Evolutionary conservation across 2,329 filamentous ascomycete genomes (phyloP).

Genomic region (Aschersonia sp.): DNA sequence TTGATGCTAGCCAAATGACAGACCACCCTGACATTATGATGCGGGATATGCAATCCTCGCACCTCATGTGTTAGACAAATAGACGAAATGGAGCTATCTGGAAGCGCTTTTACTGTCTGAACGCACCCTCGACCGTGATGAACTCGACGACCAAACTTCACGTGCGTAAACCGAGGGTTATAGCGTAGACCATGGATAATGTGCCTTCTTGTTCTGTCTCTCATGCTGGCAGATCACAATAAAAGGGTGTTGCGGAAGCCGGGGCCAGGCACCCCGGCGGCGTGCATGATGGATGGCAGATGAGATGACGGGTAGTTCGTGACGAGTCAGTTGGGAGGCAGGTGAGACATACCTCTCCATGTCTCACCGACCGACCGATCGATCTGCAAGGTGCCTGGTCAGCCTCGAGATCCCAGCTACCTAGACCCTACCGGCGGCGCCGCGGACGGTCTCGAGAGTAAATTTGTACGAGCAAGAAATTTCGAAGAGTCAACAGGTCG

Average conservation of each 20-base stretch:
- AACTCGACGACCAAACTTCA: too few relatives aligned
- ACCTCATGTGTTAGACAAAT: too few relatives aligned
- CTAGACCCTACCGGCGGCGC: neutral
- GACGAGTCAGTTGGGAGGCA: neutral
- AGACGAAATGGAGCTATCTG: too few relatives aligned
- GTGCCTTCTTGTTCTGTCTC: neutral
- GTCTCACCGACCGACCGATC: neutral
- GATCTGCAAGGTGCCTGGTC: neutral
- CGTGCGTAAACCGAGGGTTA: neutral
- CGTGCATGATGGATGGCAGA: constrained; percentile 2
- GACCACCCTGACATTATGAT: too few relatives aligned
- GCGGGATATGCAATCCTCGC: too few relatives aligned
- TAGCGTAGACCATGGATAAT: neutral
- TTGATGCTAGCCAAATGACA: too few relatives aligned
- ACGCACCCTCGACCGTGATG: too few relatives aligned
- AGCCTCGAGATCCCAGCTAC: neutral
- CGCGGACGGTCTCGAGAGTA: too few relatives aligned
- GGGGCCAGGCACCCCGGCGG: neutral
- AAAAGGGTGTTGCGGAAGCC: neutral
- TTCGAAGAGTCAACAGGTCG: too few relatives aligned
- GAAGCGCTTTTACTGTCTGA: too few relatives aligned
- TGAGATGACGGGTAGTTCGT: constrained; percentile 1
- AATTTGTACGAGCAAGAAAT: too few relatives aligned
- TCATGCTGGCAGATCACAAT: neutral
- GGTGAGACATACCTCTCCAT: neutral